Conservation (phyloP, 1,139 yeast genomes). For the Suhomyces maxii region DNA sequence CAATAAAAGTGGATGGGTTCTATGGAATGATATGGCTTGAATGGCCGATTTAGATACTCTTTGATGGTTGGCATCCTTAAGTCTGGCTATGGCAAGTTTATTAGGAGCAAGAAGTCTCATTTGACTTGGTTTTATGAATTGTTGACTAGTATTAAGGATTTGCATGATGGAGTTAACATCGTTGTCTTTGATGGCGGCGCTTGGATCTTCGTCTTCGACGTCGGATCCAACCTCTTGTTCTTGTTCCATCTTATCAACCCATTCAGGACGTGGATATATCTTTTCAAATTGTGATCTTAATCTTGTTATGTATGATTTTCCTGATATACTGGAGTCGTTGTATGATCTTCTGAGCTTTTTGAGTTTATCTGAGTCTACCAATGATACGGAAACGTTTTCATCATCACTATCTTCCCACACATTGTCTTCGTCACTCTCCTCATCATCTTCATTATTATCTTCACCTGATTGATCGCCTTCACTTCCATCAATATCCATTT, state of each 20-base stretch:
- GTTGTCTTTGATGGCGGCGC: conserved; percentile 36
- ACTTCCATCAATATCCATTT: conserved; percentile 41
- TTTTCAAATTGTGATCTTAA: conserved; percentile 83
- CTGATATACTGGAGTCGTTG: conserved; percentile 59
- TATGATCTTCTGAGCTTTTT: conserved; percentile 71
- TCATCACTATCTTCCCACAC: conserved; percentile 97
- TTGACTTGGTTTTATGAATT: conserved; percentile 51
- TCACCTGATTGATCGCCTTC: conserved; percentile 30
- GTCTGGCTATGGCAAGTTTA: conserved; percentile 69
- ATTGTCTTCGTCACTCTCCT: conserved; percentile 25
- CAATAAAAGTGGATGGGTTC: conserved; percentile 74
- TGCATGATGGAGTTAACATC: conserved; percentile 59
- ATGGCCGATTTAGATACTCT: conserved; percentile 74
- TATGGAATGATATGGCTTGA: conserved; percentile 83
- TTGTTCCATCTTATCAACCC: conserved; percentile 59
- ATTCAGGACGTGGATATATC: conserved; percentile 82
- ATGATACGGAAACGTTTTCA: conserved; percentile 64
- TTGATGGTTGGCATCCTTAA: conserved; percentile 81
- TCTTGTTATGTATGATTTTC: conserved; percentile 68
- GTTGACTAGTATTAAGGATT: conserved; percentile 58
- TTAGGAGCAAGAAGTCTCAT: conserved; percentile 68
- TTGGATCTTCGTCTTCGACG: conserved; percentile 32
- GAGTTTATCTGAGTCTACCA: conserved; percentile 58
- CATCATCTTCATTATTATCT: conserved; percentile 29
- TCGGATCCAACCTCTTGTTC: conserved; percentile 27